phyloP scores from a whole-genome alignment of 2,329 filamentous ascomycete species.

The Conoideocrella luteorostrata region DNA sequence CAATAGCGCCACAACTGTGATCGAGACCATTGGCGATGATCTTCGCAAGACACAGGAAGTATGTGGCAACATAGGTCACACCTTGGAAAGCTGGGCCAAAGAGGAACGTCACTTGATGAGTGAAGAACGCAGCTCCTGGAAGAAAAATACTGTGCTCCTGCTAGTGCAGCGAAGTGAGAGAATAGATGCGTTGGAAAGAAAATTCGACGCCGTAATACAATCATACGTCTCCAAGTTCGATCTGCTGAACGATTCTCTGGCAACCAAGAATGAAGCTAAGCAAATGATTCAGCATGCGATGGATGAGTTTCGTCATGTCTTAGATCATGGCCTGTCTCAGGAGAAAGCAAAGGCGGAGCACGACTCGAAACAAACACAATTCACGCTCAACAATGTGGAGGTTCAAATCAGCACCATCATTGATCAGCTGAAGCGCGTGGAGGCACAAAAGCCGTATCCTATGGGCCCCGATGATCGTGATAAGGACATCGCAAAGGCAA shows the following conservation, averaged over 20 bases:
- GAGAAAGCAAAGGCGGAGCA: slow-evolving; percentile 15
- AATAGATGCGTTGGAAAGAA: slow-evolving; percentile 2
- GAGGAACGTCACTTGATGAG: neutral
- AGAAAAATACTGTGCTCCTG: slow-evolving; percentile 1
- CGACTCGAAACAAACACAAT: slow-evolving; percentile 10
- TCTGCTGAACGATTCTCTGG: slow-evolving; percentile 3
- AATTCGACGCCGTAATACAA: slow-evolving; percentile 1
- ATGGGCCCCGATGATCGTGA: neutral
- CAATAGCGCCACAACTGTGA: too few species aligned
- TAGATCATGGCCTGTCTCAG: slow-evolving; percentile 18
- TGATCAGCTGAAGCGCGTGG: slow-evolving; percentile 9
- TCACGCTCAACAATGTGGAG: slow-evolving; percentile 12
- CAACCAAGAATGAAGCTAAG: slow-evolving; percentile 8
- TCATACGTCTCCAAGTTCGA: slow-evolving; percentile 2
- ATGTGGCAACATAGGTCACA: slow-evolving; percentile 1
- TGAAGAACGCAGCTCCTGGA: slow-evolving; percentile 6
- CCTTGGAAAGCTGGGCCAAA: slow-evolving; percentile 1
- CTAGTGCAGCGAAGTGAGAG: slow-evolving; percentile 1
- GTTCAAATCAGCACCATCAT: slow-evolving; percentile 16
- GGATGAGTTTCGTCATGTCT: slow-evolving; percentile 13
- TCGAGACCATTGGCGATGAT: slow-evolving; percentile 4
- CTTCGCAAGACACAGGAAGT: neutral
- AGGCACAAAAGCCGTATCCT: neutral
- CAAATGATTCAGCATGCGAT: slow-evolving; percentile 14
- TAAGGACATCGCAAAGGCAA: neutral